Conservation (phyloP, 129 eudicot genomes). For the Oenanthe sinensis region DNA sequence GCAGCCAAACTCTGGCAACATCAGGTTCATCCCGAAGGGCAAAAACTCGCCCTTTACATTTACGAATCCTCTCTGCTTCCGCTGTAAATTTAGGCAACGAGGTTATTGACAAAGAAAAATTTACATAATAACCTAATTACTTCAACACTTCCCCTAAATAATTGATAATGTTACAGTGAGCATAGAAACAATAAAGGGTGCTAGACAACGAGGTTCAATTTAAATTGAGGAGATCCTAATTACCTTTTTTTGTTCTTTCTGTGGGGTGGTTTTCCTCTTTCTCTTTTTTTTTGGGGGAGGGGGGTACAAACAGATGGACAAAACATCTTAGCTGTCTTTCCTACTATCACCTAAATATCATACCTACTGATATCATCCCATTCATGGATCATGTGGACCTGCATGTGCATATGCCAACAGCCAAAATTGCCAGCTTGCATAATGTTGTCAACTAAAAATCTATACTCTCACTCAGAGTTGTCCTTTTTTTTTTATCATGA, state of each 20-base stretch:
- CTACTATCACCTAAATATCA: not conserved
- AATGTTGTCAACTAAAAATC: not conserved
- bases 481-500: not conserved
- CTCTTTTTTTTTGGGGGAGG: not conserved
- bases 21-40: conserved; percentile 81
- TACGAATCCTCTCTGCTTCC: conserved; percentile 75
- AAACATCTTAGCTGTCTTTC: conserved; percentile 1
- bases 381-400: not conserved
- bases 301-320: not conserved
- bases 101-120: not conserved
- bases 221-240: not conserved
- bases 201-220: not conserved
- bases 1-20: conserved; percentile 81
- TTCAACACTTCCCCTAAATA: not conserved
- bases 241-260: not conserved
- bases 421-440: not conserved
- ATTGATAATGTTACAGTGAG: not conserved
- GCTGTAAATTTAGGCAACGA: conserved; percentile 25
- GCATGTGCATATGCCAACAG: not conserved
- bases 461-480: not conserved
- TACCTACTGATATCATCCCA: not conserved
- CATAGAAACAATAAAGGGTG: not conserved
- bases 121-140: not conserved
- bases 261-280: not conserved
- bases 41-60: conserved; percentile 76